A percentile compares a stretch with the other conserved stretches of the same genome.
Conservation (phyloP, 2,329 filamentous ascomycete genomes). For the Allantophomopsis cytisporea region DNA sequence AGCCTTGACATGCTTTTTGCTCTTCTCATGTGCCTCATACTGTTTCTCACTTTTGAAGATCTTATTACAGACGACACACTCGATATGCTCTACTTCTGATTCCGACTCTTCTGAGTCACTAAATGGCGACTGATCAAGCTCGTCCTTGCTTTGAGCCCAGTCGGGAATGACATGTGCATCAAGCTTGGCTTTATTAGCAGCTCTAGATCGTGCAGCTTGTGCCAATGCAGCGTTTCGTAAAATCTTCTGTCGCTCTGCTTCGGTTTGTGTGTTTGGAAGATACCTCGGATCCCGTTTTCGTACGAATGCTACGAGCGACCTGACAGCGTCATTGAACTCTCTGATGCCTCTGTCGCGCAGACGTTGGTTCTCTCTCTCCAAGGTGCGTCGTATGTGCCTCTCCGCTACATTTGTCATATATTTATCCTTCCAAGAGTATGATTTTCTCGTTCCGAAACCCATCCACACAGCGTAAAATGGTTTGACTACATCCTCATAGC, state of each 20-base stretch:
- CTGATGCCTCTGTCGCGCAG: slow-evolving; percentile 68
- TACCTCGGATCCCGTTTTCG: slow-evolving; percentile 86
- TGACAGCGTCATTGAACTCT: slow-evolving; percentile 87
- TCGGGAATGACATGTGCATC: slow-evolving; percentile 51
- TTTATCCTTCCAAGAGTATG: slow-evolving; percentile 79
- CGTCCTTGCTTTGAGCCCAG: slow-evolving; percentile 55
- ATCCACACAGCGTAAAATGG: slow-evolving; percentile 74
- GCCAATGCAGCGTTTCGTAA: slow-evolving; percentile 68
- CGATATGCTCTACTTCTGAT: slow-evolving; percentile 43
- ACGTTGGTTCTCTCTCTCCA: slow-evolving; percentile 93
- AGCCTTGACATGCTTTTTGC: slow-evolving; percentile 89
- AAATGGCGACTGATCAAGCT: slow-evolving; percentile 42
- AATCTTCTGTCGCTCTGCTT: slow-evolving; percentile 66
- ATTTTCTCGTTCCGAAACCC: slow-evolving; percentile 71
- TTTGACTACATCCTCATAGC: slow-evolving; percentile 63
- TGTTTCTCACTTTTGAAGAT: slow-evolving; percentile 86
- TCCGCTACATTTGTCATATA: slow-evolving; percentile 84
- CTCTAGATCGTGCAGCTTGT: slow-evolving; percentile 72
- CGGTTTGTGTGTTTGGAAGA: slow-evolving; percentile 60
- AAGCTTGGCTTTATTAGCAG: slow-evolving; percentile 66
- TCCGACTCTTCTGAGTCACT: slow-evolving; percentile 35
- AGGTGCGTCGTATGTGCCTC: slow-evolving; percentile 63
- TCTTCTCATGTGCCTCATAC: slow-evolving; percentile 82
- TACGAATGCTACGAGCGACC: slow-evolving; percentile 75
- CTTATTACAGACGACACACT: slow-evolving; percentile 68